A percentile compares a stretch with the other conserved stretches of the same genome.
phyloP scores from a whole-genome alignment of 306 rosid genomes.

The Fragaria iinumae region DNA sequence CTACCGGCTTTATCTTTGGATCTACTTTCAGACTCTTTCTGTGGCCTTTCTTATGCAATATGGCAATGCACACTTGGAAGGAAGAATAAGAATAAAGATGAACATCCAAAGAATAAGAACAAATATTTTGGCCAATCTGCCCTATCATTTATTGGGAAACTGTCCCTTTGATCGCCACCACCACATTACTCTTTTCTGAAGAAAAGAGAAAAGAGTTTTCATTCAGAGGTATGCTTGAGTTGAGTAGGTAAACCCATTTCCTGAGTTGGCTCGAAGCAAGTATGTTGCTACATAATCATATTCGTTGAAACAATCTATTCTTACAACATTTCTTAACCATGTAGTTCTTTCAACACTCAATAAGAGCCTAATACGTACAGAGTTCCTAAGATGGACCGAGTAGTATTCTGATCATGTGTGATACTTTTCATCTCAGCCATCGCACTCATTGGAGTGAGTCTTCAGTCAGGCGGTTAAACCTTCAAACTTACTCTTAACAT shows the following conservation, averaged over 20 bases:
- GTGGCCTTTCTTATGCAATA: neutral
- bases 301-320: too few relatives aligned
- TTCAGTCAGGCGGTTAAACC: neutral
- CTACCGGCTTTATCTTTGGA: neutral
- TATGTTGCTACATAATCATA: neutral
- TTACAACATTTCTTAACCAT: neutral
- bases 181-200: neutral
- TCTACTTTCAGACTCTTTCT: neutral
- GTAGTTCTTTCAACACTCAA: neutral
- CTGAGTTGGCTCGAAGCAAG: neutral
- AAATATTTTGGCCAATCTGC: neutral
- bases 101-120: neutral
- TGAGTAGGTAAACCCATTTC: neutral
- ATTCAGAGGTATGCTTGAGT: neutral
- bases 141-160: neutral
- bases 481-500: neutral
- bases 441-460: neutral
- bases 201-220: neutral
- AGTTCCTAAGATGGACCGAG: neutral
- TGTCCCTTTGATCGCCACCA: neutral
- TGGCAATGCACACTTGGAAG: neutral
- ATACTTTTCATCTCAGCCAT: neutral
- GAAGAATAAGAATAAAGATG: conserved; percentile 18
- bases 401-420: neutral
- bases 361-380: neutral